phyloP scores from a whole-genome alignment of 768 basidiomycete species.

The Termitomyces sp. region DNA sequence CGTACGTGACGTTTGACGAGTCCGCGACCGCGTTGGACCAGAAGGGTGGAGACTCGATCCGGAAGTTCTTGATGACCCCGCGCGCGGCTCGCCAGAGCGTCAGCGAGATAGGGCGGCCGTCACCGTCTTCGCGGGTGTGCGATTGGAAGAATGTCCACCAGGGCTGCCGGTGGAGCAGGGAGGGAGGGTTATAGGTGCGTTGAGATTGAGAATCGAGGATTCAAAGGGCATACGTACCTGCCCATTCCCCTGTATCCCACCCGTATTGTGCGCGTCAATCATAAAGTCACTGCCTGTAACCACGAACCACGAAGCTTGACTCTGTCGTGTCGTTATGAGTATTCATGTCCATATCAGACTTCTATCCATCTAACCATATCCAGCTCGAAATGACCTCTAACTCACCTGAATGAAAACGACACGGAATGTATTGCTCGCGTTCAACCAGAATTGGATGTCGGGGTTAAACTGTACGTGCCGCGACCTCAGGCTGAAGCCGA shows the following conservation, averaged over 20 bases:
- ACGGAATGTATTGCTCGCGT: constrained; percentile 50
- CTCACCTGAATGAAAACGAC: constrained; percentile 61
- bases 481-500: no score
- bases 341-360: no score
- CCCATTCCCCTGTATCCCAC: constrained; percentile 58
- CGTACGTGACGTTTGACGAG: constrained; percentile 44
- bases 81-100: constrained; percentile 43
- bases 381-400: no score
- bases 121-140: constrained; percentile 44
- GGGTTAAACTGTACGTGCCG: constrained; percentile 57
- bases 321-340: constrained; percentile 32
- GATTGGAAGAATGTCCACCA: constrained; percentile 57
- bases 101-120: constrained; percentile 55
- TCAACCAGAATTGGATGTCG: constrained; percentile 52
- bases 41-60: constrained; percentile 52
- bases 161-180: constrained; percentile 31
- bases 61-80: constrained; percentile 43
- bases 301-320: constrained; percentile 63
- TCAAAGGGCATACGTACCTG: constrained; percentile 40
- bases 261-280: constrained; percentile 51
- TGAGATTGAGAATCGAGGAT: no score
- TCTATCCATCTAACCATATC: no score
- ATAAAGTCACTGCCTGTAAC: constrained; percentile 52
- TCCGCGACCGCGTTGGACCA: constrained; percentile 58
- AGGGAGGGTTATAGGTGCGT: no score